Evolutionary conservation across 768 basidiomycete species (phyloP).

Genomic region (Candolleomyces eurysporus): DNA sequence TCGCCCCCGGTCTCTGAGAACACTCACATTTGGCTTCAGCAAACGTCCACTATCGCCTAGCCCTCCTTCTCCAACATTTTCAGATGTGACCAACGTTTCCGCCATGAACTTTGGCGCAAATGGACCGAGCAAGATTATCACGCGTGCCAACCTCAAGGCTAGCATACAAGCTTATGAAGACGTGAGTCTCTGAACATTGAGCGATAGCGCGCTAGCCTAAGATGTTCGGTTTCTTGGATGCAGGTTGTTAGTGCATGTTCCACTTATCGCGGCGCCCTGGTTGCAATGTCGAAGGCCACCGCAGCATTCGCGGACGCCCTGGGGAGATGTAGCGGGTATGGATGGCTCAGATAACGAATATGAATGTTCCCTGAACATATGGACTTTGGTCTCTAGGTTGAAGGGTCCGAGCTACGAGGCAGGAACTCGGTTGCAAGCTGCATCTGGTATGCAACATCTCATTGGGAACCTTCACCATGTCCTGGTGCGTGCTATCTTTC

Average conservation of each 20-base stretch:
- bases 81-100: constrained; percentile 77
- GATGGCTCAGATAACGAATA: constrained; percentile 5
- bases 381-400: constrained; percentile 39
- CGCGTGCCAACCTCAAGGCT: constrained; percentile 71
- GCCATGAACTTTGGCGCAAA: constrained; percentile 72
- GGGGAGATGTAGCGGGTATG: constrained; percentile 80
- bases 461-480: constrained; percentile 93
- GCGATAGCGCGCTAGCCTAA: constrained; percentile 2
- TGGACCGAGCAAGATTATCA: constrained; percentile 81
- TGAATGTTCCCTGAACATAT: neutral
- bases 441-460: constrained; percentile 86
- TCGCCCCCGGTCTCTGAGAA: constrained; percentile 56
- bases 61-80: constrained; percentile 83
- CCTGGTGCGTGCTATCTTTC: constrained; percentile 50
- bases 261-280: constrained; percentile 76
- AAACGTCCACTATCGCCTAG: constrained; percentile 46
- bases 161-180: constrained; percentile 82
- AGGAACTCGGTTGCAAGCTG: constrained; percentile 79
- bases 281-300: constrained; percentile 79
- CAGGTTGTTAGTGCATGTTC: constrained; percentile 78
- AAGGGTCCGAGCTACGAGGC: constrained; percentile 81
- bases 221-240: constrained; percentile 5
- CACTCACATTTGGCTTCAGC: constrained; percentile 46
- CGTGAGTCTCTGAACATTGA: constrained; percentile 38
- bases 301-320: constrained; percentile 85